Percentiles rank a stretch among this genome's conserved stretches.
Evolutionary conservation across 257 asterid genomes (phyloP).

Genomic region (Lantana camara): DNA sequence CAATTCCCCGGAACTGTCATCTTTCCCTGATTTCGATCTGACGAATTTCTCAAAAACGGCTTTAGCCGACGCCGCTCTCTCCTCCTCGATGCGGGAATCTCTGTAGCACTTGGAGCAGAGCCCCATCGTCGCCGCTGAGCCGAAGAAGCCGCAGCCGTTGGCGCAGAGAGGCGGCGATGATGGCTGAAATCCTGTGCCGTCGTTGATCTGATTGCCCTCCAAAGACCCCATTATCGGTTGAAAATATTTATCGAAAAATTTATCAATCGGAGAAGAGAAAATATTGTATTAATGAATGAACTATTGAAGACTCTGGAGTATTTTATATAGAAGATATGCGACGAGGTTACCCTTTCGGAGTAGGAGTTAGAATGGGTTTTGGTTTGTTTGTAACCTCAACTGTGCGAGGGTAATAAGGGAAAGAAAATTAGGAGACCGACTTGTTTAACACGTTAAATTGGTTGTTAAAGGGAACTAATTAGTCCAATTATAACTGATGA

Average conservation of each 20-base stretch:
- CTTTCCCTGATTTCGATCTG: neutral
- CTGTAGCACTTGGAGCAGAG: slow-evolving; percentile 52
- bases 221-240: slow-evolving; percentile 36
- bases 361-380: neutral
- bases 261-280: neutral
- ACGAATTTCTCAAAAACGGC: slow-evolving; percentile 41
- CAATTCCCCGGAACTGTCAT: neutral
- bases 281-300: neutral
- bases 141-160: slow-evolving; percentile 59
- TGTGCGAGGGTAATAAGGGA: neutral
- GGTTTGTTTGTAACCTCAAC: neutral
- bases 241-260: neutral
- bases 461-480: neutral
- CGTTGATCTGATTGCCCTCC: slow-evolving; percentile 45
- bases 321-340: neutral
- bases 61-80: slow-evolving; percentile 35
- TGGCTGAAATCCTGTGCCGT: slow-evolving; percentile 38
- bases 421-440: neutral
- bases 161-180: slow-evolving; percentile 44
- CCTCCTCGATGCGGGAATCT: slow-evolving; percentile 37
- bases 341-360: neutral
- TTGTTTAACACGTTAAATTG: neutral
- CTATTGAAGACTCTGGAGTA: neutral
- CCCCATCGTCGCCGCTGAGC: slow-evolving; percentile 52
- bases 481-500: neutral